Conservation (phyloP, 495 filamentous ascomycete species). For the Aspergillus olivimuriae region DNA sequence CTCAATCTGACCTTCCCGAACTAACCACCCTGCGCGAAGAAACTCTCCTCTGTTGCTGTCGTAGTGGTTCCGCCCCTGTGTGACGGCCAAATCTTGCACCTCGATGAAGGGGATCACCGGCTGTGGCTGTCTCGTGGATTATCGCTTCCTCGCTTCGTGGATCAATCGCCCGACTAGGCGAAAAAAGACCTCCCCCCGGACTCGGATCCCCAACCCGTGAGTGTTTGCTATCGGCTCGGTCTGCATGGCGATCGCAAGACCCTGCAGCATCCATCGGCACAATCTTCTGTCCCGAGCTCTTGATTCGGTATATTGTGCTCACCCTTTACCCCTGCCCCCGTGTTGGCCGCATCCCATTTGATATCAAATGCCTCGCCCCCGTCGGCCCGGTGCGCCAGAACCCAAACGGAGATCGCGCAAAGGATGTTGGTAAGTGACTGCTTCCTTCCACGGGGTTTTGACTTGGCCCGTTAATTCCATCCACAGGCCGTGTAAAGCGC, state of each 20-base stretch:
- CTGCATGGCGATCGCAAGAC: slow-evolving; percentile 25
- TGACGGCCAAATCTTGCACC: slow-evolving; percentile 26
- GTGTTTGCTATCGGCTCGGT: slow-evolving; percentile 4
- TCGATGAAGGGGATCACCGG: slow-evolving; percentile 39
- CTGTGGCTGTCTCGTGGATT: slow-evolving; percentile 37
- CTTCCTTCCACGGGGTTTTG: slow-evolving; percentile 1
- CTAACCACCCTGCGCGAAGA: neutral
- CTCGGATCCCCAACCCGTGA: slow-evolving; percentile 14
- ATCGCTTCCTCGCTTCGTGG: slow-evolving; percentile 39
- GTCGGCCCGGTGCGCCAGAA: slow-evolving; percentile 58
- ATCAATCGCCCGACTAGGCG: slow-evolving; percentile 28
- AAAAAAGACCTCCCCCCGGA: slow-evolving; percentile 19
- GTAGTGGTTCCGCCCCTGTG: neutral
- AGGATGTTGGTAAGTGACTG: slow-evolving; percentile 69
- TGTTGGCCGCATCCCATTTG: slow-evolving; percentile 11
- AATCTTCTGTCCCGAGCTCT: slow-evolving; percentile 15
- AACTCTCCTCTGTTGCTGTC: neutral
- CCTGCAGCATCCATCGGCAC: slow-evolving; percentile 15
- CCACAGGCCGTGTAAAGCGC: slow-evolving; percentile 71
- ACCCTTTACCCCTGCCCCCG: slow-evolving; percentile 12
- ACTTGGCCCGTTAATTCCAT: slow-evolving; percentile 2
- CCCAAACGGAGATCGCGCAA: slow-evolving; percentile 71
- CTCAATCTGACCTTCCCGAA: too few species aligned
- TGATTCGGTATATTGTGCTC: slow-evolving; percentile 12
- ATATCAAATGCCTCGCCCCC: slow-evolving; percentile 58